Conservation (phyloP, 495 filamentous ascomycete species). For the Pyrenopolyporus hunteri region DNA sequence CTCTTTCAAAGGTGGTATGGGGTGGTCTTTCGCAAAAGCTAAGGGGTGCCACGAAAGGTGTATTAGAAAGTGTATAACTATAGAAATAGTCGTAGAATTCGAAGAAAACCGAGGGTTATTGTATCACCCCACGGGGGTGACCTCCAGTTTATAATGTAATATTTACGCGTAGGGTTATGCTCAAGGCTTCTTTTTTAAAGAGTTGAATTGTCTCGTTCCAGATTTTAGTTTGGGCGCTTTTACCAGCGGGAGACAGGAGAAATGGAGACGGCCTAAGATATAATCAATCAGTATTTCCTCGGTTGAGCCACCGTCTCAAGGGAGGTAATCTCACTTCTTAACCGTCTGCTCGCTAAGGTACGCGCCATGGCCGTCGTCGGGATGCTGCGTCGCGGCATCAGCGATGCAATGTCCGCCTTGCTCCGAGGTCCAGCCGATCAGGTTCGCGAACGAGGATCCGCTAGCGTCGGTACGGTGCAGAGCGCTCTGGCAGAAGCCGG, state of each 20-base stretch:
- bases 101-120: no score
- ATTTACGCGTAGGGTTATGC: no score
- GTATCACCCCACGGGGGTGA: no score
- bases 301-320: neutral
- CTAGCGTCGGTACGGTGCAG: constrained; percentile 24
- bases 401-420: constrained; percentile 28
- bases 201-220: constrained; percentile 22
- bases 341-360: constrained; percentile 35
- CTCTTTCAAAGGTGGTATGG: no score
- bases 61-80: no score
- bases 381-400: constrained; percentile 23
- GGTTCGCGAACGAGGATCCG: constrained; percentile 8
- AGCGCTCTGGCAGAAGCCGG: constrained; percentile 24
- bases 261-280: constrained; percentile 13
- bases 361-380: constrained; percentile 11
- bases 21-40: no score
- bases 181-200: neutral
- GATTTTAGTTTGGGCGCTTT: constrained; percentile 2
- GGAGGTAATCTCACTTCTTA: constrained; percentile 5
- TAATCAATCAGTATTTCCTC: neutral
- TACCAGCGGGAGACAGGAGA: constrained; percentile 8
- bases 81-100: no score
- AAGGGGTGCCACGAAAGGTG: no score
- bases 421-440: constrained; percentile 20
- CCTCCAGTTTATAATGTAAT: no score